Conservation (phyloP, 768 basidiomycete species). For the Gloeopeniophorella convolvens region DNA sequence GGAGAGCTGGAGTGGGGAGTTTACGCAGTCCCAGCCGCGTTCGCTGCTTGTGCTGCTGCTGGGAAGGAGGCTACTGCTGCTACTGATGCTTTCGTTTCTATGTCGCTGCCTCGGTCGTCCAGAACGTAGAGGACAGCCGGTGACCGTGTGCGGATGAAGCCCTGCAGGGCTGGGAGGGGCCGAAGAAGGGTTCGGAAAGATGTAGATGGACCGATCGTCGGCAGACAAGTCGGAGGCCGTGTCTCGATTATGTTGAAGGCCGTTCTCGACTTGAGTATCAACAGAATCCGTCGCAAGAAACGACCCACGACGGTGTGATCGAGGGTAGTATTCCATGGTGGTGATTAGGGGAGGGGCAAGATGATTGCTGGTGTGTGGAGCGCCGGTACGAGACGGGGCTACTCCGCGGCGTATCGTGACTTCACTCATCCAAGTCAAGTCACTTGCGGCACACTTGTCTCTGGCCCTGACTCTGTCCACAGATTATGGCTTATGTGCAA, state of each 20-base stretch:
- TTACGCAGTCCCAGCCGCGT: neutral
- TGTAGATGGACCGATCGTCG: constrained; percentile 5
- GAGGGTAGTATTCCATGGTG: neutral
- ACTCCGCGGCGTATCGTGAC: no score
- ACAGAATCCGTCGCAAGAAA: no score
- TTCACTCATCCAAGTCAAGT: no score
- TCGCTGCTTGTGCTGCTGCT: no score
- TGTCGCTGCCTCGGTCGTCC: no score
- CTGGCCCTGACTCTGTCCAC: no score
- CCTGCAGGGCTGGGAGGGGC: constrained; percentile 1
- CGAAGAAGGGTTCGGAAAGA: constrained; percentile 2
- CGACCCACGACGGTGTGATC: neutral
- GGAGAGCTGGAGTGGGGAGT: neutral
- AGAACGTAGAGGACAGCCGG: no score
- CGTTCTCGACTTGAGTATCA: neutral
- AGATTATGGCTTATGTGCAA: no score
- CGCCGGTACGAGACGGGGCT: no score
- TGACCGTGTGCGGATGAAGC: no score
- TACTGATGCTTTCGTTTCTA: no score
- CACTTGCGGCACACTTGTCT: neutral
- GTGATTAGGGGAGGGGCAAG: neutral
- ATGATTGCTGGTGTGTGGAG: neutral
- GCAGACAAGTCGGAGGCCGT: neutral
- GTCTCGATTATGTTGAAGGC: neutral
- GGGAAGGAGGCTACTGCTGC: no score